Evolutionary conservation across 225 moss, liverwort and hornwort genomes (phyloP), one percentile per base, ranked within the genome.

Genomic region (Marchantia polymorpha): DNA sequence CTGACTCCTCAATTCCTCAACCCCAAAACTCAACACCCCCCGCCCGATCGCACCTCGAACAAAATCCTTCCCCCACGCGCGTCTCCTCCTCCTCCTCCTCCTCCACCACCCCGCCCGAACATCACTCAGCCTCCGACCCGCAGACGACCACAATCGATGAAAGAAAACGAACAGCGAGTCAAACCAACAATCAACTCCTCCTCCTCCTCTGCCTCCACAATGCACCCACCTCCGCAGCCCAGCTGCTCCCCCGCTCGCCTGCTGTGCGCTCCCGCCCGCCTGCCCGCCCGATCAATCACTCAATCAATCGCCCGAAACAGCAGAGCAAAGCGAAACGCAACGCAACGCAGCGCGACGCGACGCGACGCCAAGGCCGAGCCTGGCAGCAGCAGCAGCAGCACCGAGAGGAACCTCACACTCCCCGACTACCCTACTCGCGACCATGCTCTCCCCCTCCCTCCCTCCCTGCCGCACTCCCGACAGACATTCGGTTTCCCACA

Each of bases 31-130:
- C 39, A 39, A 39, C 39, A 39, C 39, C 2, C 17, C 8, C 22
- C 50, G 51, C 6, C 50, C 71, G 71, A 23, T 71, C 71, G 50
- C 49, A 71, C 71, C 71, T 71, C 51, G 50, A 50, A 10, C 11
- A 71, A 50, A 71, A 50, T 50, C 50, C 19, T 50, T 71, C 71
- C 50, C 10, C 50, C 10, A 22, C 71, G 19, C 49, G 71, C 71
- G 71, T 23, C 49, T 71, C 50, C 71, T 71, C 71, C 51, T 71
- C 50, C 71, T 8, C 10, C 71, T 71, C 47, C 31, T 19, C 31
- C 15, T 46, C 31, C 15, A 5, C 64, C 5, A 29, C 14, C 12
- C 69, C 20, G 47, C 48, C 47, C 19, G n/a, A 71, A 15, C 71
- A 71, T 71, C 50, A 71, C 71, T 7, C n/a, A n/a, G 0, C 39